These are phyloP conservation scores for Trichomonas gallinae DNA, from an alignment of 208 protist genomes.

Conservation along the genomic window DNA sequence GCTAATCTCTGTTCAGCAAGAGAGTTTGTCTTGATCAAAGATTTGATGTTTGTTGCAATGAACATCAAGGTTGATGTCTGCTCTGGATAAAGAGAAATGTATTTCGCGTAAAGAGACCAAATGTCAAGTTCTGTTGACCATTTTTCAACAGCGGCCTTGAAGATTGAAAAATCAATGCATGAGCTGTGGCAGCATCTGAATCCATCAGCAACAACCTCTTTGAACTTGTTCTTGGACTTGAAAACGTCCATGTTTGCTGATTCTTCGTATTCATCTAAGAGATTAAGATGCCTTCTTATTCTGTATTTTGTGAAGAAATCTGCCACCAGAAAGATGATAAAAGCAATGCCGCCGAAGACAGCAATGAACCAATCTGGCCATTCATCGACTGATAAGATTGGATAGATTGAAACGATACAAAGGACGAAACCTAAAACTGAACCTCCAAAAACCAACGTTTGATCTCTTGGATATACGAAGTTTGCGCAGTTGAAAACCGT, in stretches of 20 bases:
- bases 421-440: not conserved
- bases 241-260: not conserved
- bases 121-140: not conserved
- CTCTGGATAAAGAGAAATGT: not conserved
- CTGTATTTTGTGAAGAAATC: too few species aligned
- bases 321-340: too few species aligned
- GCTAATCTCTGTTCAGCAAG: not conserved
- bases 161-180: not conserved
- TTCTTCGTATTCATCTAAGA: not conserved
- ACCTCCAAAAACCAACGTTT: not conserved
- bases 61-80: not conserved
- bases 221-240: not conserved
- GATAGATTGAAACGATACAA: not conserved
- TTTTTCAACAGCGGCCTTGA: not conserved
- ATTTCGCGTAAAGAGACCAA: not conserved
- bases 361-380: not conserved
- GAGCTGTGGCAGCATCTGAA: not conserved
- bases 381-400: not conserved
- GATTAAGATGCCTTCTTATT: not conserved
- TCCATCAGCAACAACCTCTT: not conserved
- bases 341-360: too few species aligned
- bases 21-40: not conserved
- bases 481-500: not conserved
- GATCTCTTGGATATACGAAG: not conserved
- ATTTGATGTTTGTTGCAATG: not conserved